phyloP scores from a whole-genome alignment of 2,329 filamentous ascomycete genomes.

The Alternaria dauci region DNA sequence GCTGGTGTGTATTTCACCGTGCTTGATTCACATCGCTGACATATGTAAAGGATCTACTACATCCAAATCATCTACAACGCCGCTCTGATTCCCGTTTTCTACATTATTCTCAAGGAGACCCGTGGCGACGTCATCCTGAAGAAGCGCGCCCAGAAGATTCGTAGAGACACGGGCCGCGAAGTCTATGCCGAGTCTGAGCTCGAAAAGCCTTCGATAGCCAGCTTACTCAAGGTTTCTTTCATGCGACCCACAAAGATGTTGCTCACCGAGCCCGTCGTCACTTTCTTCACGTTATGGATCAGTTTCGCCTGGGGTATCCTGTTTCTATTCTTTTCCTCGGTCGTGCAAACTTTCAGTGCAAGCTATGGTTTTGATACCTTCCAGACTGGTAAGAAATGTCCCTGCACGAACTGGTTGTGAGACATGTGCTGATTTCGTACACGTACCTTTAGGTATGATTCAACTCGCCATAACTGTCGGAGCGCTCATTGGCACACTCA shows the following conservation, averaged over 20 bases:
- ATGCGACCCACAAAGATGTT: slow-evolving; percentile 53
- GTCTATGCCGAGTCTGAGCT: slow-evolving; percentile 45
- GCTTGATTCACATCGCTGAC: not conserved
- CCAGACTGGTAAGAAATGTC: slow-evolving; percentile 38
- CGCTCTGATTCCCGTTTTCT: slow-evolving; percentile 54
- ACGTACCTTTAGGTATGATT: slow-evolving; percentile 28
- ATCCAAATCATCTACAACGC: slow-evolving; percentile 57
- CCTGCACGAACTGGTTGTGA: too few relatives aligned
- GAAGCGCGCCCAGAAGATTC: slow-evolving; percentile 51
- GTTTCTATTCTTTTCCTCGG: slow-evolving; percentile 54
- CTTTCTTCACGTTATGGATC: slow-evolving; percentile 56
- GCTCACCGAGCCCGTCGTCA: slow-evolving; percentile 54
- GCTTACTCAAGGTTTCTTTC: slow-evolving; percentile 51
- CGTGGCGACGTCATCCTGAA: slow-evolving; percentile 54
- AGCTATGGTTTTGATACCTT: slow-evolving; percentile 49
- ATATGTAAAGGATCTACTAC: slow-evolving; percentile 53
- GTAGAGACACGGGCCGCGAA: slow-evolving; percentile 45
- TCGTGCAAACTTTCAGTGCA: slow-evolving; percentile 52
- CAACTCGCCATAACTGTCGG: slow-evolving; percentile 55
- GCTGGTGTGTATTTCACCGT: slow-evolving; percentile 44
- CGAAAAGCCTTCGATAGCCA: slow-evolving; percentile 24
- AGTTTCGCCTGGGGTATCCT: slow-evolving; percentile 57
- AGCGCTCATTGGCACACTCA: slow-evolving; percentile 52
- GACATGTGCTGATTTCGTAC: too few relatives aligned
- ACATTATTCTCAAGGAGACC: slow-evolving; percentile 54